phyloP scores from a whole-genome alignment of 768 basidiomycete genomes.

The Melanogaster broomeanus region DNA sequence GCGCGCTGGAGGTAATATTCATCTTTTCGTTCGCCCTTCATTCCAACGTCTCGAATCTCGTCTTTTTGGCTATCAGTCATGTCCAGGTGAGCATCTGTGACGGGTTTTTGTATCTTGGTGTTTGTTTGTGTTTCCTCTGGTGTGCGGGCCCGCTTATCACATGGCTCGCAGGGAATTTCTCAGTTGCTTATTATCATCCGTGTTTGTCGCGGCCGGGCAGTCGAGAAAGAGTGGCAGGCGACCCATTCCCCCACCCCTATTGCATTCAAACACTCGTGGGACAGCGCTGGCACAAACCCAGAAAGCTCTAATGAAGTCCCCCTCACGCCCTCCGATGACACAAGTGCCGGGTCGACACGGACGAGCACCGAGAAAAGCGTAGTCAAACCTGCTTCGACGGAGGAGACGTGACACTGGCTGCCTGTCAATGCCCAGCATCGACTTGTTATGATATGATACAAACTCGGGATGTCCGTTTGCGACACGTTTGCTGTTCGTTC shows the following conservation, averaged over 20 bases:
- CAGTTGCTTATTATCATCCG: slow-evolving; percentile 38
- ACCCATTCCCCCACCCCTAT: background rate
- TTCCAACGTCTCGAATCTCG: slow-evolving; percentile 30
- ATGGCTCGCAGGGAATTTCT: slow-evolving; percentile 31
- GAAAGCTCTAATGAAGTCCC: background rate
- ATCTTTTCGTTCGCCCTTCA: slow-evolving; percentile 29
- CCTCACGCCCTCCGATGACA: too few species aligned
- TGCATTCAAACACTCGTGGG: background rate
- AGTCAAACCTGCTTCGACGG: too few species aligned
- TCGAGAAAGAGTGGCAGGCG: background rate
- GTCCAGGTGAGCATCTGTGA: slow-evolving; percentile 24
- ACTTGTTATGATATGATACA: too few species aligned
- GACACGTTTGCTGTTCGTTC: too few species aligned
- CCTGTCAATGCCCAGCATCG: too few species aligned
- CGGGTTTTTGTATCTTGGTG: too few species aligned
- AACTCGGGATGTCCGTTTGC: too few species aligned
- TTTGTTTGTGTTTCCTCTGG: background rate
- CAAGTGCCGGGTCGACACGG: too few species aligned
- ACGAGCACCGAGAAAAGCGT: too few species aligned
- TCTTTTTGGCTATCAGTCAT: slow-evolving; percentile 35
- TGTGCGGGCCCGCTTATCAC: background rate
- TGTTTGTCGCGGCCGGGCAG: slow-evolving; percentile 32
- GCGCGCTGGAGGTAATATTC: slow-evolving; percentile 29
- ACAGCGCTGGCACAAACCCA: background rate
- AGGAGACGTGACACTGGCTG: too few species aligned